Evolutionary conservation across 106 monocot species (phyloP).

Genomic region (Triglochin maritima): DNA sequence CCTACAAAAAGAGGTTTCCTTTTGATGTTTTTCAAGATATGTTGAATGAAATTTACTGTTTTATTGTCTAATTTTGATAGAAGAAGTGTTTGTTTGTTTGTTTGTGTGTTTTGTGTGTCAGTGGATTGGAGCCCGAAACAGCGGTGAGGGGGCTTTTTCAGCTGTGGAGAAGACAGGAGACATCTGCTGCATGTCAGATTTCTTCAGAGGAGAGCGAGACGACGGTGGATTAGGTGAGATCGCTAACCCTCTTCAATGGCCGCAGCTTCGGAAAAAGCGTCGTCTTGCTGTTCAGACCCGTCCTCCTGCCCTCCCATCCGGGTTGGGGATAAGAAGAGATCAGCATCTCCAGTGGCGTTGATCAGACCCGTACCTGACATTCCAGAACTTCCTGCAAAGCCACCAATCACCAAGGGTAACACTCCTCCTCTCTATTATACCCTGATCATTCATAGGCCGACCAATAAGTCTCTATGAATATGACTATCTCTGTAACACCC

Average conservation of each 20-base stretch:
- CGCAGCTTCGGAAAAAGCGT: slow-evolving; percentile 91
- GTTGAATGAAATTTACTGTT: no score
- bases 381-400: slow-evolving; percentile 27
- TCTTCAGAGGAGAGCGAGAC: slow-evolving; percentile 34
- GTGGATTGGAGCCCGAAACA: no score
- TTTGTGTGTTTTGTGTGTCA: no score
- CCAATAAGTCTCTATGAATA: background rate
- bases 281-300: slow-evolving; percentile 37
- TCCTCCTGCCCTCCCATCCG: background rate
- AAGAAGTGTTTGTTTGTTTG: no score
- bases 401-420: slow-evolving; percentile 18
- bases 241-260: slow-evolving; percentile 86
- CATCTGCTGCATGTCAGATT: slow-evolving; percentile 82
- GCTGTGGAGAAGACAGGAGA: background rate
- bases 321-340: background rate
- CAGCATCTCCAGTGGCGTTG: background rate
- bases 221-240: slow-evolving; percentile 60
- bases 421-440: background rate
- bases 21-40: no score
- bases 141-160: background rate
- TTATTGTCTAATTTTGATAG: no score
- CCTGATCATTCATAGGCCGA: background rate
- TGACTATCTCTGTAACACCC: no score
- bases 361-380: slow-evolving; percentile 8
- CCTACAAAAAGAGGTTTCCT: no score